Conservation (phyloP, 768 basidiomycete genomes). For the Lanmaoa pseudosensibilis region DNA sequence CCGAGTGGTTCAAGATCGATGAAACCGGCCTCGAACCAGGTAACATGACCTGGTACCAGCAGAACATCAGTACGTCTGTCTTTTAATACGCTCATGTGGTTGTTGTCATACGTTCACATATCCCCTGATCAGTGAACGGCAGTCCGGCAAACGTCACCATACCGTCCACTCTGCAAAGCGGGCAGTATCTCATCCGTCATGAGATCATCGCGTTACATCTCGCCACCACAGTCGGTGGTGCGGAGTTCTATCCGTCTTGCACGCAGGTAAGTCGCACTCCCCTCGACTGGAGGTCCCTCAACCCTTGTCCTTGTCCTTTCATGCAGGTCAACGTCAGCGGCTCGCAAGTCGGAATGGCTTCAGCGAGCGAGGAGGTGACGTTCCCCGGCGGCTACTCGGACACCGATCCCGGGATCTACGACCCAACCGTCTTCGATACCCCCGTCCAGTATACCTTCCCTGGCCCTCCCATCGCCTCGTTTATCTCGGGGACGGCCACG, state of each 20-base stretch:
- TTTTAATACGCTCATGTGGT: not conserved
- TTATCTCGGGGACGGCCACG: constrained; percentile 30
- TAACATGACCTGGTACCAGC: constrained; percentile 50
- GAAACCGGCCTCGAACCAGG: constrained; percentile 46
- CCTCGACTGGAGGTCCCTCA: not conserved
- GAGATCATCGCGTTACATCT: constrained; percentile 80
- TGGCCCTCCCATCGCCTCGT: constrained; percentile 49
- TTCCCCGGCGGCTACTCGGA: constrained; percentile 76
- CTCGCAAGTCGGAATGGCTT: constrained; percentile 48
- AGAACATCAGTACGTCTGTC: constrained; percentile 48
- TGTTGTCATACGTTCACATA: not conserved
- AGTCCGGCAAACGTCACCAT: constrained; percentile 41
- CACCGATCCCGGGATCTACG: constrained; percentile 69
- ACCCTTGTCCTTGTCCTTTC: not conserved
- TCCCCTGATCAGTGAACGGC: constrained; percentile 38
- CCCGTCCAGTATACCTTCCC: constrained; percentile 48
- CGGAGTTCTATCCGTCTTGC: constrained; percentile 82
- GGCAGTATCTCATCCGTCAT: constrained; percentile 75
- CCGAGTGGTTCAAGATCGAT: constrained; percentile 76
- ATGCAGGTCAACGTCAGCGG: constrained; percentile 54
- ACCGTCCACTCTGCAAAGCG: constrained; percentile 55
- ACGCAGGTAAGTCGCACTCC: constrained; percentile 39
- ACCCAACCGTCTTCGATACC: constrained; percentile 39
- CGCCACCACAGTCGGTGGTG: constrained; percentile 54
- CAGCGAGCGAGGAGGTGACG: constrained; percentile 50